A percentile compares a stretch with the other conserved stretches of the same genome.
Evolutionary conservation across 306 rosid genomes (phyloP).

Genomic region (Sicyos baderoa): DNA sequence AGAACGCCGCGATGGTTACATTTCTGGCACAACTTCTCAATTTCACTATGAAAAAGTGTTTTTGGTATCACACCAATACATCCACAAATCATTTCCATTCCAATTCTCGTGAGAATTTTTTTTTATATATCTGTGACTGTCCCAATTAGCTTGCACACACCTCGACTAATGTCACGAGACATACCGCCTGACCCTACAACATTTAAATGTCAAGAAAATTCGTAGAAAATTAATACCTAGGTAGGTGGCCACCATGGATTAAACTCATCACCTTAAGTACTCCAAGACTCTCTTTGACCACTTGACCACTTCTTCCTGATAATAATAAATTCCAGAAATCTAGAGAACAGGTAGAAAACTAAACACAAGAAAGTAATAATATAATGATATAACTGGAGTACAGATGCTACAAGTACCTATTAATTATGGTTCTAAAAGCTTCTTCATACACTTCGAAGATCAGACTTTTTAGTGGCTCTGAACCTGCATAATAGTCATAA

Average conservation of each 20-base stretch:
- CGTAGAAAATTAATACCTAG: too few relatives aligned
- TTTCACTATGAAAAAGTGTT: neutral
- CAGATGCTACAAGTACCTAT: neutral
- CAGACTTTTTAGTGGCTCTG: neutral
- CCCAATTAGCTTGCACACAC: too few relatives aligned
- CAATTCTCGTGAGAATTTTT: constrained; percentile 5
- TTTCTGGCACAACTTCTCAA: neutral
- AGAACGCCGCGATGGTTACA: neutral
- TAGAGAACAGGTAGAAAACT: neutral
- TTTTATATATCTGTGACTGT: too few relatives aligned
- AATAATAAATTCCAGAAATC: neutral
- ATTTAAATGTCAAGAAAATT: too few relatives aligned
- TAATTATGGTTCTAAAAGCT: neutral
- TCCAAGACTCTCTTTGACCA: too few relatives aligned
- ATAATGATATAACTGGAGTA: neutral
- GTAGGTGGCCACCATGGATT: too few relatives aligned
- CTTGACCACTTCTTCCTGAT: neutral
- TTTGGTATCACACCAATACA: neutral
- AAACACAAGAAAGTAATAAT: neutral
- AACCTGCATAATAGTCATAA: neutral
- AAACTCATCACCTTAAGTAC: too few relatives aligned
- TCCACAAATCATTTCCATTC: neutral
- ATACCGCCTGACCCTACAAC: too few relatives aligned
- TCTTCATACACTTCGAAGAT: neutral
- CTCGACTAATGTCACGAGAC: too few relatives aligned